Percentiles rank a stretch among this genome's conserved stretches.
Evolutionary conservation across 352 stramenopile species (phyloP).

Genomic region (Phytopythium vexans): DNA sequence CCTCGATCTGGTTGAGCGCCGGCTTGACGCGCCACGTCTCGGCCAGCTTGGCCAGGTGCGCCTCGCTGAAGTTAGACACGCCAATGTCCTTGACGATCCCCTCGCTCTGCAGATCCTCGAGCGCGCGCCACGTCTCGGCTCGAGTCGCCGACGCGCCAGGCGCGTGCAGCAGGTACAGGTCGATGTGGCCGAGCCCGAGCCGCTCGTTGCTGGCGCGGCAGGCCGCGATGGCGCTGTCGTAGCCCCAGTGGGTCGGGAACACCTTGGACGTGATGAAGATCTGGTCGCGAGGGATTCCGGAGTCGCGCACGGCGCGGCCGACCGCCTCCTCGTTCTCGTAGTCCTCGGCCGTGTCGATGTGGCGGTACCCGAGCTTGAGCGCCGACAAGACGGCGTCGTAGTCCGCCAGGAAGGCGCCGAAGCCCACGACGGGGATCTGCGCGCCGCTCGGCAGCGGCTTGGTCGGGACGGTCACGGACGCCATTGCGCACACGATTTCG

Average conservation of each 20-base stretch:
- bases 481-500: not conserved
- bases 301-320: conserved; percentile 52
- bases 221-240: conserved; percentile 46
- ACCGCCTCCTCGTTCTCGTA: conserved; percentile 86
- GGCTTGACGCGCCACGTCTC: conserved; percentile 36
- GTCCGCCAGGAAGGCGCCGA: conserved; percentile 41
- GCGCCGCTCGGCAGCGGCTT: conserved; percentile 31
- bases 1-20: conserved; percentile 75
- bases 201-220: conserved; percentile 35
- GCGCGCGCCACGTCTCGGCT: conserved; percentile 32
- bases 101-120: conserved; percentile 30
- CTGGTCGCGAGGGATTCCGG: conserved; percentile 48
- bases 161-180: conserved; percentile 68
- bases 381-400: conserved; percentile 35
- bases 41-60: conserved; percentile 73
- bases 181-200: conserved; percentile 63
- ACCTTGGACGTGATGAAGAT: conserved; percentile 83
- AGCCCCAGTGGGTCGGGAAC: conserved; percentile 44
- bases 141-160: conserved; percentile 23
- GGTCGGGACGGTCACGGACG: conserved; percentile 9
- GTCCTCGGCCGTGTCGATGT: conserved; percentile 82
- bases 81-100: conserved; percentile 47
- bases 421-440: conserved; percentile 29
- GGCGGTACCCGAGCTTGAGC: conserved; percentile 71
- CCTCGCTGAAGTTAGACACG: conserved; percentile 82